Conservation (phyloP, 2,329 filamentous ascomycete species). For the Talaromyces pinophilus region DNA sequence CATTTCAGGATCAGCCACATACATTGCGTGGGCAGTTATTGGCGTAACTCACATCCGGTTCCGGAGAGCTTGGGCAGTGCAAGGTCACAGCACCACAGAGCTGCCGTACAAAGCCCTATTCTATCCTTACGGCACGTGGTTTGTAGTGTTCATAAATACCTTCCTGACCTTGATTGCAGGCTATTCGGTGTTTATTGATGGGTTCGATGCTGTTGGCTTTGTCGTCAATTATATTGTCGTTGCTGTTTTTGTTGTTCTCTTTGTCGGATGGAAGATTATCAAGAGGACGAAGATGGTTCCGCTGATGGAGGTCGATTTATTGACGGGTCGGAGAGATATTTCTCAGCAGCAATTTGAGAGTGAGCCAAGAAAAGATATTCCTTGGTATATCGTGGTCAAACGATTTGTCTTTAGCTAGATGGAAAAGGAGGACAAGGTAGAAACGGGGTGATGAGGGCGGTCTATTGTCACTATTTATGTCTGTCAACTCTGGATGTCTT, state of each 20-base stretch:
- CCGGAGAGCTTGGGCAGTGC: conserved; percentile 21
- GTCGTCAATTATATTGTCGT: conserved; percentile 59
- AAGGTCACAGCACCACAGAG: conserved; percentile 28
- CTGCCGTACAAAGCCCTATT: conserved; percentile 53
- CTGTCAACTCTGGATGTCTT: not conserved
- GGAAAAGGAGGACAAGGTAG: not conserved
- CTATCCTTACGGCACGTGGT: conserved; percentile 56
- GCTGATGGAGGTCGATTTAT: not conserved
- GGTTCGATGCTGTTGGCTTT: conserved; percentile 53
- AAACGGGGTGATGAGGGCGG: not conserved
- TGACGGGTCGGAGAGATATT: not conserved
- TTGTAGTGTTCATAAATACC: conserved; percentile 50
- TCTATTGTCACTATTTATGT: not conserved
- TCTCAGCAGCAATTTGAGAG: not conserved
- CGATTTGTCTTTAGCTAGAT: not conserved
- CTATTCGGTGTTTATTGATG: conserved; percentile 54
- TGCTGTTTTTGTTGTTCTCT: conserved; percentile 52
- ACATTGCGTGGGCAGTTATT: conserved; percentile 46
- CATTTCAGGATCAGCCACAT: conserved; percentile 38
- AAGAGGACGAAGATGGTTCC: conserved; percentile 28
- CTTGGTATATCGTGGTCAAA: not conserved
- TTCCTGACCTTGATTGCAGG: conserved; percentile 56
- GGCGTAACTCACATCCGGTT: conserved; percentile 47
- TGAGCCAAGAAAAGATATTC: not conserved
- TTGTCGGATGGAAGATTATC: conserved; percentile 50